These are phyloP conservation scores for Chaetoscypha palmicola DNA, from an alignment of 2,329 filamentous ascomycete genomes.

Conservation along the genomic window DNA sequence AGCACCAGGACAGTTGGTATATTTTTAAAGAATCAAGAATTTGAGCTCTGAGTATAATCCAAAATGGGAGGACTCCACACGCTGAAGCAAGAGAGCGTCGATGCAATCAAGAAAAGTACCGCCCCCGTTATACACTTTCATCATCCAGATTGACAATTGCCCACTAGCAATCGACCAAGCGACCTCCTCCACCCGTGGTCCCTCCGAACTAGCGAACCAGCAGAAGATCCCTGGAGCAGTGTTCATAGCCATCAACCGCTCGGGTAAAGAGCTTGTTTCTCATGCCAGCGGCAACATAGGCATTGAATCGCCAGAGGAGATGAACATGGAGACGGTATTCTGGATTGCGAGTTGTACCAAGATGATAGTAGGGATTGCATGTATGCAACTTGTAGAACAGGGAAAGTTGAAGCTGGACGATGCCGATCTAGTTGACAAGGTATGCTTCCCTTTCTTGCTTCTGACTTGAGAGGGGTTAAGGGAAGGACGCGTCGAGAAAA, in stretches of 20 bases:
- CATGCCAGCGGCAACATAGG: constrained; percentile 44
- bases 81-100: not conserved
- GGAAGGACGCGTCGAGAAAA: not conserved
- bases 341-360: constrained; percentile 55
- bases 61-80: not conserved
- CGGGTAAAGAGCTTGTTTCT: constrained; percentile 41
- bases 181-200: not conserved
- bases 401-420: constrained; percentile 45
- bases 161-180: not conserved
- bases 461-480: too few species aligned
- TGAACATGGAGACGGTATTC: constrained; percentile 54
- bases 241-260: constrained; percentile 40
- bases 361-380: constrained; percentile 44
- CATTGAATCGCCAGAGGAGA: constrained; percentile 38
- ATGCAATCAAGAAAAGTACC: not conserved
- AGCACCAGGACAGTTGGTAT: too few species aligned
- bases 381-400: constrained; percentile 51
- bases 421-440: constrained; percentile 44
- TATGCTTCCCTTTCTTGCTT: constrained; percentile 18
- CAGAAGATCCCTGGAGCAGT: constrained; percentile 37
- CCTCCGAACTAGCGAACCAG: not conserved
- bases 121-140: not conserved
- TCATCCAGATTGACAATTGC: not conserved
- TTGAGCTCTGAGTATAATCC: too few species aligned
- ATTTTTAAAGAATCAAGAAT: too few species aligned